These are phyloP conservation scores for Takakia lepidozioides DNA, from an alignment of 225 moss, liverwort and hornwort species.

Conservation along the genomic window DNA sequence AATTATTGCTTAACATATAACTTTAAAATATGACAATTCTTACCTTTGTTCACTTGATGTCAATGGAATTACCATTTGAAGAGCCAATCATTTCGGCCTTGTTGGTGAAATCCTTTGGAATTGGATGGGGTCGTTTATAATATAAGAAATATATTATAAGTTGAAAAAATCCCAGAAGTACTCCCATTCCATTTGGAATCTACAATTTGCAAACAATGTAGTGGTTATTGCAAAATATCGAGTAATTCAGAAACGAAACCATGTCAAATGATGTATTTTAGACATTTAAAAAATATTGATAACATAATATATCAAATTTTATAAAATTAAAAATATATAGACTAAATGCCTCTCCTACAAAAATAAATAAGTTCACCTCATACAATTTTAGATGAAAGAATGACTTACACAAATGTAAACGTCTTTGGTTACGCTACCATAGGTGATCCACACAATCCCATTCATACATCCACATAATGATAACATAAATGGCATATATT, in stretches of 20 bases:
- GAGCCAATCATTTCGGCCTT: no score
- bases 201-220: not conserved
- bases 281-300: not conserved
- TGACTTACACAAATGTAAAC: slow-evolving; percentile 12
- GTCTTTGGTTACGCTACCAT: slow-evolving; percentile 13
- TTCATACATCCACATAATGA: slow-evolving; percentile 15
- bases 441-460: slow-evolving; percentile 14
- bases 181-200: slow-evolving; percentile 17
- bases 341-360: not conserved
- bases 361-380: not conserved
- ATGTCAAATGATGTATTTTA: not conserved
- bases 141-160: slow-evolving; percentile 11
- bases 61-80: no score
- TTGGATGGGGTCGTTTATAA: slow-evolving; percentile 10
- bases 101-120: no score
- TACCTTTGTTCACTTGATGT: no score
- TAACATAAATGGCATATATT: slow-evolving; percentile 26
- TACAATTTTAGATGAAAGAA: not conserved
- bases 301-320: not conserved
- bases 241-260: not conserved
- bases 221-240: not conserved
- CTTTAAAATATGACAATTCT: no score
- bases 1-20: no score
- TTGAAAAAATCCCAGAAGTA: slow-evolving; percentile 6
- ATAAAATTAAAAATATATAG: not conserved